Evolutionary conservation across 495 filamentous ascomycete species (phyloP), one percentile per base, ranked within the genome.

Genomic region (Aspergillus ostianus): DNA sequence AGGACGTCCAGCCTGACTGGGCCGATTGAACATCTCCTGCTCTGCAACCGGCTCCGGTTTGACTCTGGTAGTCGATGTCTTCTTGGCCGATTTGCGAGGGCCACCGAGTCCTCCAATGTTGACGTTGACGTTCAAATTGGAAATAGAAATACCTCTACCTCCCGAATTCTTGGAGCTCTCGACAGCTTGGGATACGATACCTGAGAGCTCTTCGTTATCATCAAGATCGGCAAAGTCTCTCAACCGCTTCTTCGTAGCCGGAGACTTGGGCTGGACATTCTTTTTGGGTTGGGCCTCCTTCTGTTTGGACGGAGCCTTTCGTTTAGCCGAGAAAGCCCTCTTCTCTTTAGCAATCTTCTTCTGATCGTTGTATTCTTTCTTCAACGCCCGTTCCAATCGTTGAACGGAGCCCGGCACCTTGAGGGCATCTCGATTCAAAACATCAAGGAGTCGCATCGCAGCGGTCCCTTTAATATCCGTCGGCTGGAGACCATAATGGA

Each of bases 381-480:
- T 83, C 65, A 85, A 61, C 32, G 79, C 76, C n/a, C 65, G 47
- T 67, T 86, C 83, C 19, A 84, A 45, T 56, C 69, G 73, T 56
- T 50, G 46, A 26, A 84, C 70, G 32, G 70, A 58, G 6, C 61
- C 20, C 3, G 83, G 82, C 7, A 86, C 74, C 1, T 62, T 62
- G 1, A 86, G 58, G 8, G 68, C 73, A 7, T 70, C 77, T 18
- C 57, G 56, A 51, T 79, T 79, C 51, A 85, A 60, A 19, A 79
- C 80, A 57, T 84, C 79, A 30, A 77, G 73, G 6, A 87, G 70
- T 29, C 82, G 68, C 75, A 82, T 81, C 66, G 84, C 81, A 20
- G 84, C 82, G 0, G 76, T 77, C 6, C 79, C 79, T 64, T 86
- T 85, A 29, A 72, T 73, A 63, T 81, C 82, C 44, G 80, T 82